Conservation (phyloP, 2,329 filamentous ascomycete species). For the Clarireedia sp. region DNA sequence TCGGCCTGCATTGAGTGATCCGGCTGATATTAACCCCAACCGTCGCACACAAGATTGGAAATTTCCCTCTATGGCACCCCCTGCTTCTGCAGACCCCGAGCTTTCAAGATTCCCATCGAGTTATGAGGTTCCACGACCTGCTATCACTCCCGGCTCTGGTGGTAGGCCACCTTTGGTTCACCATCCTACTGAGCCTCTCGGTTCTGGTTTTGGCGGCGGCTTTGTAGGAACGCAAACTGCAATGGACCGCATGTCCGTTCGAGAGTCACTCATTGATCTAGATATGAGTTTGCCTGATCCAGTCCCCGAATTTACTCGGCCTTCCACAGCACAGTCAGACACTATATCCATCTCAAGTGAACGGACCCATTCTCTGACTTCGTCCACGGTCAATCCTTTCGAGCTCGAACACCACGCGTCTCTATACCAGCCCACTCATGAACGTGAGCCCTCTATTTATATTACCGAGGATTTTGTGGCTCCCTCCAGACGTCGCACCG, state of each 20-base stretch:
- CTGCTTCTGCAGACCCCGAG: slow-evolving; percentile 46
- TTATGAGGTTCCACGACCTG: slow-evolving; percentile 25
- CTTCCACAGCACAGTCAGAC: slow-evolving; percentile 28
- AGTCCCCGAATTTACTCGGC: slow-evolving; percentile 17
- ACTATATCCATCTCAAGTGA: slow-evolving; percentile 42
- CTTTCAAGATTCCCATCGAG: slow-evolving; percentile 41
- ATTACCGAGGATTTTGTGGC: slow-evolving; percentile 51
- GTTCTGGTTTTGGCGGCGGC: slow-evolving; percentile 18
- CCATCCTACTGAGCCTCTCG: slow-evolving; percentile 44
- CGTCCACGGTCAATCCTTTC: slow-evolving; percentile 49
- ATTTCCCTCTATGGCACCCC: slow-evolving; percentile 46
- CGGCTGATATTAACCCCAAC: slow-evolving; percentile 45
- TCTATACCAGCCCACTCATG: slow-evolving; percentile 36
- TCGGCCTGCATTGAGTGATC: slow-evolving; percentile 49
- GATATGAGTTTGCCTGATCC: slow-evolving; percentile 46
- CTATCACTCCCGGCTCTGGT: slow-evolving; percentile 26
- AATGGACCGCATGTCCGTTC: slow-evolving; percentile 22
- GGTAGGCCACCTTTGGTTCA: slow-evolving; percentile 41
- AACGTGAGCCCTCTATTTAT: slow-evolving; percentile 36
- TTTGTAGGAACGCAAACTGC: slow-evolving; percentile 7
- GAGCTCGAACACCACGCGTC: slow-evolving; percentile 57
- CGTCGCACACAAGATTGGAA: slow-evolving; percentile 50
- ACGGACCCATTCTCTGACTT: slow-evolving; percentile 47
- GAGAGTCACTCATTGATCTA: slow-evolving; percentile 40
- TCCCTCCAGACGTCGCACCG: slow-evolving; percentile 24